Evolutionary conservation across 805 yeast species (phyloP).

Genomic region (Cyberlindnera nakhonratchasimensis): DNA sequence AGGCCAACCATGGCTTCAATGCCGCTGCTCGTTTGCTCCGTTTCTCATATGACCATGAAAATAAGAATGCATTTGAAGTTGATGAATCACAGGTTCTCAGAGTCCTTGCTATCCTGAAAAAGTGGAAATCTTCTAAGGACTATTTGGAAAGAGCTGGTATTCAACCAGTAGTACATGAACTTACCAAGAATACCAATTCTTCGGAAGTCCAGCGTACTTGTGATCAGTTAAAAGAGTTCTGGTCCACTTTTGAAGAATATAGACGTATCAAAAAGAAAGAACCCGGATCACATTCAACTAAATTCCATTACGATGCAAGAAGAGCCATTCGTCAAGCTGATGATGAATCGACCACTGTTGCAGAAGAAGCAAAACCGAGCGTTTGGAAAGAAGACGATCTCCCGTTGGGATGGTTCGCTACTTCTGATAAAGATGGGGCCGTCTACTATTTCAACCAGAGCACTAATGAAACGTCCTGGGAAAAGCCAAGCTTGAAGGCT

Average conservation of each 20-base stretch:
- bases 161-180: constrained; percentile 53
- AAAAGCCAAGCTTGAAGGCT: constrained; percentile 39
- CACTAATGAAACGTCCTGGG: constrained; percentile 54
- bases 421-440: constrained; percentile 42
- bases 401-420: constrained; percentile 59
- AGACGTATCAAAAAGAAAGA: constrained; percentile 33
- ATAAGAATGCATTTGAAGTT: constrained; percentile 12
- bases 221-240: constrained; percentile 49
- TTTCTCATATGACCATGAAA: constrained; percentile 22
- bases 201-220: constrained; percentile 36
- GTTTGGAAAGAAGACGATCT: constrained; percentile 12
- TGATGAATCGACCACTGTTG: background rate
- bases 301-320: constrained; percentile 17
- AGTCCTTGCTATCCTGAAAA: constrained; percentile 53
- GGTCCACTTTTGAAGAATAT: constrained; percentile 79
- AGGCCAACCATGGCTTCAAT: constrained; percentile 83
- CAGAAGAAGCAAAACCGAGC: background rate
- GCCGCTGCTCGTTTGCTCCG: constrained; percentile 63
- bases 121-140: constrained; percentile 71
- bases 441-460: constrained; percentile 46
- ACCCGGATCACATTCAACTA: constrained; percentile 1
- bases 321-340: constrained; percentile 11
- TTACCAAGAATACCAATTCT: constrained; percentile 31
- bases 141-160: constrained; percentile 72
- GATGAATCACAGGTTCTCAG: constrained; percentile 41